These are phyloP conservation scores for Curvularia hawaiiensis DNA, from an alignment of 2,329 filamentous ascomycete genomes.

Conservation along the genomic window DNA sequence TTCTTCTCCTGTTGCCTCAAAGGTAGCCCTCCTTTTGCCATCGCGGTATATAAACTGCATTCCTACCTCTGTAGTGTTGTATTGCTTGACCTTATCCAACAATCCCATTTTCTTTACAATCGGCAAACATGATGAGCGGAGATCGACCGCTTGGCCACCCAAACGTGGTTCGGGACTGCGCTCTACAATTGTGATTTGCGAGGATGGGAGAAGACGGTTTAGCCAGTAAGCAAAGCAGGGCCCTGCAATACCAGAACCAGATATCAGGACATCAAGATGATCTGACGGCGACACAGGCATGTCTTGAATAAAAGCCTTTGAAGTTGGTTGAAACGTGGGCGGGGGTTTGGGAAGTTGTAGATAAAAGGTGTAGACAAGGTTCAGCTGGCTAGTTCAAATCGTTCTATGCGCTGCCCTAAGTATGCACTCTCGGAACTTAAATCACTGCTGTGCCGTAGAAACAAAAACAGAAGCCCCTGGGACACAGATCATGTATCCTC, in stretches of 20 bases:
- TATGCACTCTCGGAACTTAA: not conserved
- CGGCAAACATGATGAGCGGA: conserved; percentile 58
- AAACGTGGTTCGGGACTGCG: conserved; percentile 50
- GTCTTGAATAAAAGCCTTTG: not conserved
- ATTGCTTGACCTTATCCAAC: conserved; percentile 47
- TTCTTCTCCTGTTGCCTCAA: conserved; percentile 34
- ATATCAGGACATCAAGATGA: conserved; percentile 30
- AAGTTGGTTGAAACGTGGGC: not conserved
- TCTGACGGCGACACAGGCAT: not conserved
- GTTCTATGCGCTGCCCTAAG: not conserved
- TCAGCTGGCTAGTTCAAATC: not conserved
- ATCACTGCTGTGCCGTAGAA: not conserved
- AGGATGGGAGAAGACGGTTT: conserved; percentile 38
- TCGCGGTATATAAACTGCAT: conserved; percentile 46
- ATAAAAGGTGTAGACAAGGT: not conserved
- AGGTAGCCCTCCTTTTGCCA: conserved; percentile 26
- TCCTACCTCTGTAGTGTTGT: conserved; percentile 56
- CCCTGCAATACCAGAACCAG: conserved; percentile 40
- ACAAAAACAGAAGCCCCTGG: too few relatives aligned
- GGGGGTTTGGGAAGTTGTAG: not conserved
- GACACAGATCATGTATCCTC: not conserved
- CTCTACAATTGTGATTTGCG: conserved; percentile 50
- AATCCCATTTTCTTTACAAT: conserved; percentile 60
- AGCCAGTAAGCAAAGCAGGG: conserved; percentile 59
- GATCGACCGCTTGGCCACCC: conserved; percentile 60